These are phyloP conservation scores for Phoma sp. DNA, from an alignment of 2,329 filamentous ascomycete species.

Conservation along the genomic window DNA sequence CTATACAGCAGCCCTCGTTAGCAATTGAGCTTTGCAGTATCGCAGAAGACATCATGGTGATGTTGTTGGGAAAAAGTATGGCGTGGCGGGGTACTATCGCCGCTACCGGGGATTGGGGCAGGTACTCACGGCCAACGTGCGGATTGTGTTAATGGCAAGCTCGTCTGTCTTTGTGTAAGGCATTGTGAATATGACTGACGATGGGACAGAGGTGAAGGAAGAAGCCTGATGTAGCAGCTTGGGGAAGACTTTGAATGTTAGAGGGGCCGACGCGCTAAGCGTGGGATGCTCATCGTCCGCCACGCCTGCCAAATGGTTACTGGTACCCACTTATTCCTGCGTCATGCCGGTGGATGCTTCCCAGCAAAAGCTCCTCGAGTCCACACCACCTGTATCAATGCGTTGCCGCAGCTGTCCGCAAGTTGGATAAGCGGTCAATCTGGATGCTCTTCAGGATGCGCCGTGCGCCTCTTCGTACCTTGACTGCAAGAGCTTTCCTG, in stretches of 20 bases:
- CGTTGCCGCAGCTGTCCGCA: slow-evolving; percentile 21
- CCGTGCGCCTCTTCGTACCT: neutral
- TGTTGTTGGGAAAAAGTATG: slow-evolving; percentile 28
- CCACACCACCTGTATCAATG: slow-evolving; percentile 17
- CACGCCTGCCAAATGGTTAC: slow-evolving; percentile 5
- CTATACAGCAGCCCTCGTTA: slow-evolving; percentile 59
- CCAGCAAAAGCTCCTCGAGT: slow-evolving; percentile 13
- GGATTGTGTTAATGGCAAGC: slow-evolving; percentile 98
- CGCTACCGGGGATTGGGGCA: slow-evolving; percentile 16
- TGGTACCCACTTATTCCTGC: slow-evolving; percentile 5
- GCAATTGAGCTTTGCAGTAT: slow-evolving; percentile 34
- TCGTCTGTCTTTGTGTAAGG: slow-evolving; percentile 86
- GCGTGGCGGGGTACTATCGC: slow-evolving; percentile 39
- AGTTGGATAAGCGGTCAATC: slow-evolving; percentile 12
- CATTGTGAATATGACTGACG: slow-evolving; percentile 66
- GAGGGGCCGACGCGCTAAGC: slow-evolving; percentile 1
- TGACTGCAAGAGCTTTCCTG: neutral
- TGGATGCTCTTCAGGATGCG: neutral
- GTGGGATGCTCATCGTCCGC: slow-evolving; percentile 5
- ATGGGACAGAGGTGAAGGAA: slow-evolving; percentile 21
- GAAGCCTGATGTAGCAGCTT: slow-evolving; percentile 18
- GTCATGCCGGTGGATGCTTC: slow-evolving; percentile 13
- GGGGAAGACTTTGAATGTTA: slow-evolving; percentile 9
- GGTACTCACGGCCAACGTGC: slow-evolving; percentile 85
- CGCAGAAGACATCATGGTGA: slow-evolving; percentile 4